Conservation (phyloP, 768 basidiomycete species). For the Lactarius vividus region DNA sequence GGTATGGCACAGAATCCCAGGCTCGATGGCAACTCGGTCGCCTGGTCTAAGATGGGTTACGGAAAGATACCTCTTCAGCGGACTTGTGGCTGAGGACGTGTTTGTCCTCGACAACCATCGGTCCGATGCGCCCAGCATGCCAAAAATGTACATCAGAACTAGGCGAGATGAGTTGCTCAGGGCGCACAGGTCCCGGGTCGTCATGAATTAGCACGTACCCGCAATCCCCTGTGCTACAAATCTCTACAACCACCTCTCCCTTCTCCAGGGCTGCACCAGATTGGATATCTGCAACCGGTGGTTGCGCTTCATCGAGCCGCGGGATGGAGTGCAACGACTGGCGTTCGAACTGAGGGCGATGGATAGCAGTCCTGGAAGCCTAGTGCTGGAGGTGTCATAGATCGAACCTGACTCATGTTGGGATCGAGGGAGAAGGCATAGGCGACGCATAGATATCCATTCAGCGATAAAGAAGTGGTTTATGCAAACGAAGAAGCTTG, state of each 20-base stretch:
- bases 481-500: too few relatives aligned
- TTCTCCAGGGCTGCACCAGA: conserved; percentile 11
- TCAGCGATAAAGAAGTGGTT: too few relatives aligned
- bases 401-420: too few relatives aligned
- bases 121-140: conserved; percentile 66
- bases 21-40: conserved; percentile 68
- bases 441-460: too few relatives aligned
- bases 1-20: conserved; percentile 64
- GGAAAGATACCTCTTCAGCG: conserved; percentile 51
- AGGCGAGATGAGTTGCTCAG: neutral
- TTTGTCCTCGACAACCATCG: conserved; percentile 68
- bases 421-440: too few relatives aligned
- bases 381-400: too few relatives aligned
- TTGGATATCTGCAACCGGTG: conserved; percentile 17
- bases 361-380: too few relatives aligned
- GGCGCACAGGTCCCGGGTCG: too few relatives aligned
- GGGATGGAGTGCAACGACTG: too few relatives aligned
- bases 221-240: conserved; percentile 67
- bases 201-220: conserved; percentile 42
- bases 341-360: too few relatives aligned
- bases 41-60: conserved; percentile 36
- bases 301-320: conserved; percentile 35
- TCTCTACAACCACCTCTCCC: conserved; percentile 64
- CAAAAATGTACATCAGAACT: conserved; percentile 76
- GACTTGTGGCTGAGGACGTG: conserved; percentile 55